Conservation (phyloP, 2,329 filamentous ascomycete species). For the Hypoxylon sp. region DNA sequence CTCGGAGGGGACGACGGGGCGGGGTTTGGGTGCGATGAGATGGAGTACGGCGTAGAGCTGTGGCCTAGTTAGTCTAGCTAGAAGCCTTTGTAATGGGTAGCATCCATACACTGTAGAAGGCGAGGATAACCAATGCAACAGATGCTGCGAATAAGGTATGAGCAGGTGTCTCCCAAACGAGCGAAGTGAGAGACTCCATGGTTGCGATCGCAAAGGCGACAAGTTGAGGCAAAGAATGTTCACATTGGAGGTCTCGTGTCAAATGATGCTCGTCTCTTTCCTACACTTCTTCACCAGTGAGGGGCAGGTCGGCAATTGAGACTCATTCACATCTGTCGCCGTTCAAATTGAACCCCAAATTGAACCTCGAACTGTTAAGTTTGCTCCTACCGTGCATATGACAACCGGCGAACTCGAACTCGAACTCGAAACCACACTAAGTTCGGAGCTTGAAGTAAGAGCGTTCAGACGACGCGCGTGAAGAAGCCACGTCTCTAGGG, state of each 20-base stretch:
- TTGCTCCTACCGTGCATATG: slow-evolving; percentile 17
- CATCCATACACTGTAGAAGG: slow-evolving; percentile 58
- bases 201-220: slow-evolving; percentile 31
- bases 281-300: slow-evolving; percentile 7
- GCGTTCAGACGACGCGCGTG: slow-evolving; percentile 11
- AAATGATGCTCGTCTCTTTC: slow-evolving; percentile 3
- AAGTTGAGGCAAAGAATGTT: slow-evolving; percentile 13
- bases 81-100: background rate
- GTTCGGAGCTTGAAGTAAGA: slow-evolving; percentile 13
- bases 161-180: slow-evolving; percentile 56
- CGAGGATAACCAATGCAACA: slow-evolving; percentile 54
- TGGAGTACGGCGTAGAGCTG: slow-evolving; percentile 78
- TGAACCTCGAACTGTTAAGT: slow-evolving; percentile 9
- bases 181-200: slow-evolving; percentile 47
- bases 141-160: slow-evolving; percentile 58
- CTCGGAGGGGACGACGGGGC: slow-evolving; percentile 80
- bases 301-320: slow-evolving; percentile 10
- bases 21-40: slow-evolving; percentile 84
- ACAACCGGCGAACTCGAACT: slow-evolving; percentile 8
- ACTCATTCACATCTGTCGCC: slow-evolving; percentile 10
- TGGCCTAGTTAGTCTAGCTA: slow-evolving; percentile 27
- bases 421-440: background rate
- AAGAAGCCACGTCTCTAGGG: slow-evolving; percentile 46
- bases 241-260: slow-evolving; percentile 32
- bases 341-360: background rate